Base-by-base conservation (phyloP, 345 rosid genomes). In the Turritis glabra region DNA sequence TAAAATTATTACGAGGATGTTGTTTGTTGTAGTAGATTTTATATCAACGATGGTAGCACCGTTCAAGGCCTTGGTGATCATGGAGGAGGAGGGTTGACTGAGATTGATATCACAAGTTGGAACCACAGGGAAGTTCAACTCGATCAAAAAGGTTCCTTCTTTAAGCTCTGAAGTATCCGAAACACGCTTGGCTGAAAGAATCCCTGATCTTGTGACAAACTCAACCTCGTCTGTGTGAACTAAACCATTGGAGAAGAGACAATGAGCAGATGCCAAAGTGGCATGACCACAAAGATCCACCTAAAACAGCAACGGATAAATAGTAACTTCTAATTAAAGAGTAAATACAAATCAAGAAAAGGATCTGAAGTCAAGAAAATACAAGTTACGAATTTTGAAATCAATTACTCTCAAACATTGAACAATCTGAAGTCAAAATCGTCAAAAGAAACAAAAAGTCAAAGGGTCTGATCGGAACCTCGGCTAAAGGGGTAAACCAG, bases 231-330 rank as follows among this genome's bases (percentile, higher is more conserved):
- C 72, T 5, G 93, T 82, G 55, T 76, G 61, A 17, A 88, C 86
- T 74, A 82, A 77, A 30, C 83, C 85, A 26, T 72, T 79, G 1
- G 90, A 53, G 67, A 93, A 91, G 30, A 90, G 86, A 19, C 70
- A 26, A 58, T 94, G 91, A 1, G 97, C 85, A 71, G 97, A 86
- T 17, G 97, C 97, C 47, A 94, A 72, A 25, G 97, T 94, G 38
- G 87, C 98, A 76, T 94, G 98, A 25, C 96, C 97, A 47, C 98
- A 88, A 7, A 94, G 88, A 5, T 78, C 26, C n/a, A 88, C 86
- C 96, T 93, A 82, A 69, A 26, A 8, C n/a, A n/a, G 19, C 18
- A 46, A 27, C 25, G 15, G 2, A 17, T 0, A 5, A 32, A 1
- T 4, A 13, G 7, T 6, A 30, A 30, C 33, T 33, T n/a, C n/a